Percentiles rank a stretch among this genome's conserved stretches.
Evolutionary conservation across 148 eudicot genomes (phyloP).

Genomic region (Suaeda aralocaspica): DNA sequence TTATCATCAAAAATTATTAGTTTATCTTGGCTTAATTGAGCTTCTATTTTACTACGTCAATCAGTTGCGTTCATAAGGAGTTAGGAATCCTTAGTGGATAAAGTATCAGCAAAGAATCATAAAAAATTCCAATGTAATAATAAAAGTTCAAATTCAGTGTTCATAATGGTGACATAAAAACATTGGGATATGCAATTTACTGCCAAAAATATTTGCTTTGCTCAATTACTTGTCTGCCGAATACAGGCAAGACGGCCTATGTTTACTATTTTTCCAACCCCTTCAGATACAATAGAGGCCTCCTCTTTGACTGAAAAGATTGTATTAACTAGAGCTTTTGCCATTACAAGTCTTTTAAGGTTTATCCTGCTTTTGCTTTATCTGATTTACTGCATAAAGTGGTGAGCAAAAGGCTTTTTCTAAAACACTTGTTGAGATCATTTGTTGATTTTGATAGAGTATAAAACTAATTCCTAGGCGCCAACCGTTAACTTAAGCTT

Average conservation of each 20-base stretch:
- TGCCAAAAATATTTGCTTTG: background rate
- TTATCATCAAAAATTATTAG: background rate
- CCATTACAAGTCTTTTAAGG: slow-evolving; percentile 16
- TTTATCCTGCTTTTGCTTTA: slow-evolving; percentile 14
- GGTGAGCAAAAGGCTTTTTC: background rate
- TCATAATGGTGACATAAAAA: background rate
- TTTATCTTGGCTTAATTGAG: background rate
- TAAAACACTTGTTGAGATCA: background rate
- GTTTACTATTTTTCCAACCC: slow-evolving; percentile 2
- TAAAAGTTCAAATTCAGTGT: background rate
- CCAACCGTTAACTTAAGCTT: too few species aligned
- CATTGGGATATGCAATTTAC: background rate
- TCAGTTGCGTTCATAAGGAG: background rate
- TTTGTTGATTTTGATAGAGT: background rate
- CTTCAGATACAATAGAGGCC: slow-evolving; percentile 7
- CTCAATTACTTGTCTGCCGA: background rate
- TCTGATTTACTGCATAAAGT: slow-evolving; percentile 5
- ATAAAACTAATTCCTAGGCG: too few species aligned
- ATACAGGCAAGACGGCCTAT: background rate
- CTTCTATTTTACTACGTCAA: background rate
- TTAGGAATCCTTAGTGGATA: background rate
- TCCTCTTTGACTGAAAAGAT: slow-evolving; percentile 12
- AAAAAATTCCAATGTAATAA: background rate
- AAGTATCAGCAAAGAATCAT: background rate
- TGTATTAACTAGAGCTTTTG: slow-evolving; percentile 13